Evolutionary conservation across 495 filamentous ascomycete species (phyloP).

Genomic region (Aspergillus wentii): DNA sequence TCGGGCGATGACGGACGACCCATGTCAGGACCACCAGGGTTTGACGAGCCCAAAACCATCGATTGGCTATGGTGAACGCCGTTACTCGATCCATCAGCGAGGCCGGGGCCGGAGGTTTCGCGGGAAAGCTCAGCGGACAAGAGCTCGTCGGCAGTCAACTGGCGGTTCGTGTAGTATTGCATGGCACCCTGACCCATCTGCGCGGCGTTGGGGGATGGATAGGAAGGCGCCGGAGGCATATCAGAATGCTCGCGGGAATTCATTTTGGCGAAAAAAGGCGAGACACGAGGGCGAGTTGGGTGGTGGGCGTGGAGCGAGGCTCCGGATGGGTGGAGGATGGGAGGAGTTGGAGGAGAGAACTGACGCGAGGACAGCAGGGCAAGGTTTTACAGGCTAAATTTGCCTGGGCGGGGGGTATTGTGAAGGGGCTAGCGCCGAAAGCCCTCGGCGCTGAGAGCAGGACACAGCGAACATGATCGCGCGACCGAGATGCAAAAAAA

Average conservation of each 20-base stretch:
- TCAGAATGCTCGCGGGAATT: conserved; percentile 45
- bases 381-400: conserved; percentile 41
- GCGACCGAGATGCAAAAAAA: conserved; percentile 14
- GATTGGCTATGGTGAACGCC: conserved; percentile 38
- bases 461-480: conserved; percentile 31
- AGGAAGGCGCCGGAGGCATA: conserved; percentile 44
- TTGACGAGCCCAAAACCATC: conserved; percentile 39
- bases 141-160: conserved; percentile 43
- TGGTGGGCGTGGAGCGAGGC: conserved; percentile 26
- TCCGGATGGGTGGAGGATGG: conserved; percentile 16
- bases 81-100: conserved; percentile 37
- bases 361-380: conserved; percentile 24
- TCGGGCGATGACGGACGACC: conserved; percentile 35
- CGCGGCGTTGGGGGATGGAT: conserved; percentile 44
- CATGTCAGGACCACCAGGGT: conserved; percentile 30
- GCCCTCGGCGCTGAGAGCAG: conserved; percentile 29
- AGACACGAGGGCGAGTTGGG: conserved; percentile 10
- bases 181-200: conserved; percentile 44
- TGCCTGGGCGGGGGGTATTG: conserved; percentile 32
- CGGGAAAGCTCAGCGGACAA: conserved; percentile 43
- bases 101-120: conserved; percentile 36
- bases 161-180: conserved; percentile 42
- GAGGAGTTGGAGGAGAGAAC: conserved; percentile 28
- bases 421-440: conserved; percentile 37
- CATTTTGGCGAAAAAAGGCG: conserved; percentile 21